These are phyloP conservation scores for Trichoderma atrobrunneum DNA, from an alignment of 2,329 filamentous ascomycete species.

Conservation along the genomic window DNA sequence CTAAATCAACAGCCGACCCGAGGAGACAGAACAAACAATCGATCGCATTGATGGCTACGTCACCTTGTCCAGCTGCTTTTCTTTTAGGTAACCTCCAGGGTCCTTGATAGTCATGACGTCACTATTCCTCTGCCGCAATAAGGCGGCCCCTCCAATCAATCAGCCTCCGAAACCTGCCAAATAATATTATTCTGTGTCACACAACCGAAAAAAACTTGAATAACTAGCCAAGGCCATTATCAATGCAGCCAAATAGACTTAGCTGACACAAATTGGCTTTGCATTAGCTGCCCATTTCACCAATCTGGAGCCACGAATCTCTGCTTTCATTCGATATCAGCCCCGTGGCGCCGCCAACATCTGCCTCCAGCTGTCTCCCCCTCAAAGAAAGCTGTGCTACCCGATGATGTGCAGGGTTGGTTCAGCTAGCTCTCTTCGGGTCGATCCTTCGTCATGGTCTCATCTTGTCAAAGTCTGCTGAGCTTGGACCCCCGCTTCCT, in stretches of 20 bases:
- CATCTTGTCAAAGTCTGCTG: constrained; percentile 2
- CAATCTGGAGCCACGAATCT: background rate
- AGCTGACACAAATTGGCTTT: background rate
- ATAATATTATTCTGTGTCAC: background rate
- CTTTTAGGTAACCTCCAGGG: background rate
- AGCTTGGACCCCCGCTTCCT: constrained; percentile 9
- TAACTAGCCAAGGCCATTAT: background rate
- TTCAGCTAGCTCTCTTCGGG: constrained; percentile 12
- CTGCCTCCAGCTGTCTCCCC: background rate
- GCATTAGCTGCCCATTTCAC: background rate
- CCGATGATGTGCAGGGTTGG: background rate
- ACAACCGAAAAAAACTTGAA: background rate
- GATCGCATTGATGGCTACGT: background rate
- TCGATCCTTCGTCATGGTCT: constrained; percentile 18
- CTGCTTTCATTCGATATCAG: background rate
- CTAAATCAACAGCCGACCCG: background rate
- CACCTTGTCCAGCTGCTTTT: background rate
- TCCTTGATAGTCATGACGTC: background rate
- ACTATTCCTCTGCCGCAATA: background rate
- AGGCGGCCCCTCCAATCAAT: background rate
- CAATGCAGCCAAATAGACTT: background rate
- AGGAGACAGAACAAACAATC: background rate
- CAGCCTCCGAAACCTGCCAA: background rate
- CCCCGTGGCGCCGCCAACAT: constrained; percentile 15
- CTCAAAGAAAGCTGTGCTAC: background rate